phyloP scores from a whole-genome alignment of 305 asterid species.

The Rubia tinctorum region DNA sequence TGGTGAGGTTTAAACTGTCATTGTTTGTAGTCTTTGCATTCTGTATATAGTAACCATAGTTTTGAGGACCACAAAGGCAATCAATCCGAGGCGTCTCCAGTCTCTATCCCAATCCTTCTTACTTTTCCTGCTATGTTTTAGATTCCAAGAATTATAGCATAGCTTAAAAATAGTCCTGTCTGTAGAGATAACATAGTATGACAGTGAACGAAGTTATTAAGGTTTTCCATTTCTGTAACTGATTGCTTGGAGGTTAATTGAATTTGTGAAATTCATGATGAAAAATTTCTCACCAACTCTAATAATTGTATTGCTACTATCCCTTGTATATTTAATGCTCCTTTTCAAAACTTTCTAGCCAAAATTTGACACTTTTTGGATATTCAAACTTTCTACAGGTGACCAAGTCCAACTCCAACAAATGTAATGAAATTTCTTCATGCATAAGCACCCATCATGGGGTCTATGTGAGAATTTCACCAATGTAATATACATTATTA shows the following conservation, averaged over 20 bases:
- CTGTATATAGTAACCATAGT: background rate
- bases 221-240: background rate
- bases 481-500: background rate
- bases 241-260: background rate
- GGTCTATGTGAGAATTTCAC: background rate
- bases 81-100: no score
- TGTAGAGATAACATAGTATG: no score
- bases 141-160: no score
- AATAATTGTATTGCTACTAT: background rate
- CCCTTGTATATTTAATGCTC: background rate
- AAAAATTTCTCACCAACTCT: background rate
- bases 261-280: background rate
- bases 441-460: background rate
- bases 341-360: background rate
- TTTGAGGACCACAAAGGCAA: no score
- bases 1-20: background rate
- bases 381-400: background rate
- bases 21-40: background rate
- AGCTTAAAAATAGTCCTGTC: no score
- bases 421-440: background rate
- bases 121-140: no score
- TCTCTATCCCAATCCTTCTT: no score
- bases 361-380: background rate
- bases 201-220: background rate
- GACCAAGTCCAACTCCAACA: no score